These are phyloP conservation scores for Dactylellina parvicollis DNA, from an alignment of 2,329 filamentous ascomycete species.

Conservation along the genomic window DNA sequence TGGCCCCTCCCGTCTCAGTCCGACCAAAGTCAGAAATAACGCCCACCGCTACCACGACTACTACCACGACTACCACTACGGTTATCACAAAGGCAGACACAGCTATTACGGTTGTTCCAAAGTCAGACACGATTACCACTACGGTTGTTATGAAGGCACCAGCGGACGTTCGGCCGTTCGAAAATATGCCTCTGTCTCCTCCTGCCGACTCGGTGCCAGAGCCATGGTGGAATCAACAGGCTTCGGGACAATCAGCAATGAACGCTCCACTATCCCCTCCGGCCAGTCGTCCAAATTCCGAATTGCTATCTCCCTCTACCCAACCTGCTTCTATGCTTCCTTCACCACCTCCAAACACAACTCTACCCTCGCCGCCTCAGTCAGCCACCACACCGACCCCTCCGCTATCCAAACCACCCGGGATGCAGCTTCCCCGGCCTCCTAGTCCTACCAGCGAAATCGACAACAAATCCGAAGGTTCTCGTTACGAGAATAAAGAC, in stretches of 20 bases:
- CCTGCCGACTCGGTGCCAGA: not conserved
- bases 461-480: slow-evolving; percentile 26
- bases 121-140: not conserved
- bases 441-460: slow-evolving; percentile 21
- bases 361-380: slow-evolving; percentile 28
- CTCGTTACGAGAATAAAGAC: slow-evolving; percentile 8
- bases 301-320: slow-evolving; percentile 27
- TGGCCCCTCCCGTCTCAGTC: not conserved
- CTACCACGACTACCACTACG: not conserved
- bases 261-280: slow-evolving; percentile 34
- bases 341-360: slow-evolving; percentile 17
- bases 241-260: slow-evolving; percentile 11
- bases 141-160: not conserved
- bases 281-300: slow-evolving; percentile 37
- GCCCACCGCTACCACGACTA: not conserved
- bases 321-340: slow-evolving; percentile 18
- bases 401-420: slow-evolving; percentile 9
- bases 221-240: slow-evolving; percentile 13
- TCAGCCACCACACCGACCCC: slow-evolving; percentile 2
- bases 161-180: not conserved
- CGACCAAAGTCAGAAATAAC: slow-evolving; percentile 6
- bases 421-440: slow-evolving; percentile 32
- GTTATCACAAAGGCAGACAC: not conserved
- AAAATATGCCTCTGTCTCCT: not conserved
- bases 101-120: too few species aligned